Evolutionary conservation across 75 land plant species (phyloP).

Genomic region (Cupressus sempervirens): DNA sequence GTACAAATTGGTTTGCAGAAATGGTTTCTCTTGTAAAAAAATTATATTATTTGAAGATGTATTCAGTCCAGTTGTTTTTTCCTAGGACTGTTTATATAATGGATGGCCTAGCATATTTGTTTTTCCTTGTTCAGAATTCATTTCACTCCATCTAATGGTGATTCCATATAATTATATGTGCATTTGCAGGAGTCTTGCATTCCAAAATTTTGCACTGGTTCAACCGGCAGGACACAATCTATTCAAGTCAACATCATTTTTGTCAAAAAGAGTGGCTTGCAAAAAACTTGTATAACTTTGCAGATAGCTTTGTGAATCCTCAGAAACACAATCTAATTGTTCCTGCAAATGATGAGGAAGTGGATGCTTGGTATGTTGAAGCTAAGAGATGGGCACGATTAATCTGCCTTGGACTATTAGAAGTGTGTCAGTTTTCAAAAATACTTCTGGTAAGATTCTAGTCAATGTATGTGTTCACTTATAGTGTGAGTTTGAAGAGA

Average conservation of each 20-base stretch:
- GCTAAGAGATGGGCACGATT: conserved; percentile 82
- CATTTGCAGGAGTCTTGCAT: conserved; percentile 4
- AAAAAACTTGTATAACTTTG: conserved; percentile 34
- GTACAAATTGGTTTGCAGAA: too few relatives aligned
- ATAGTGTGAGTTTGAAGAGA: background rate
- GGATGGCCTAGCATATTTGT: background rate
- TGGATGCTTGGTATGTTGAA: conserved; percentile 61
- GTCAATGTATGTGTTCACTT: background rate
- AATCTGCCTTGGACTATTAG: conserved; percentile 50
- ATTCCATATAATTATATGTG: background rate
- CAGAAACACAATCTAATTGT: background rate
- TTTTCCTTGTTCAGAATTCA: background rate
- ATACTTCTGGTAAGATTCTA: conserved; percentile 3
- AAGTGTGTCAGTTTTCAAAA: conserved; percentile 26
- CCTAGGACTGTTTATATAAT: background rate
- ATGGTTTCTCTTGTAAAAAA: background rate
- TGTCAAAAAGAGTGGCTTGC: background rate
- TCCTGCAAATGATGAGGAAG: conserved; percentile 61
- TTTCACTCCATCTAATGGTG: background rate
- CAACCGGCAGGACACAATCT: background rate
- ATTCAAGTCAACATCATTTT: conserved; percentile 2
- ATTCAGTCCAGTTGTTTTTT: background rate
- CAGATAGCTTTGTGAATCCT: conserved; percentile 36
- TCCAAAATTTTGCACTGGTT: background rate
- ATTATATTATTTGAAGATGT: background rate